A percentile compares a stretch with the other conserved stretches of the same genome.
Evolutionary conservation across 2,329 filamentous ascomycete species (phyloP).

Genomic region (Aspergillus ochraceoroseus): DNA sequence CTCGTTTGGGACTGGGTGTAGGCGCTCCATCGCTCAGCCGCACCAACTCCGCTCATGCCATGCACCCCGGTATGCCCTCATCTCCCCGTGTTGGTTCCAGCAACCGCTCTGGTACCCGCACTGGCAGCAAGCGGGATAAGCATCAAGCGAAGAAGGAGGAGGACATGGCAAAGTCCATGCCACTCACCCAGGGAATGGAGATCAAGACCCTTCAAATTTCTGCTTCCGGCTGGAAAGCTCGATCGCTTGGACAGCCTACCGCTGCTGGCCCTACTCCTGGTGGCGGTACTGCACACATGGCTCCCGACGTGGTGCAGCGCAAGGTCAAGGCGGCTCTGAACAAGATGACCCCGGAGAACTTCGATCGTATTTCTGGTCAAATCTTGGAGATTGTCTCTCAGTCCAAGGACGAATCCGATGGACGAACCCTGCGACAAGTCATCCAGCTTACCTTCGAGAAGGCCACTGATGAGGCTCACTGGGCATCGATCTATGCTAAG

Average conservation of each 20-base stretch:
- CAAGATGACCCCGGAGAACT: constrained; percentile 99
- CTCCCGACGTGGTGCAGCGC: constrained; percentile 89
- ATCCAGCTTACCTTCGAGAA: constrained; percentile 99
- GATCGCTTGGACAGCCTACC: constrained; percentile 55
- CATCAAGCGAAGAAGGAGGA: constrained; percentile 55
- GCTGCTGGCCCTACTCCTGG: constrained; percentile 47
- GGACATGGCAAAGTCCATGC: constrained; percentile 79
- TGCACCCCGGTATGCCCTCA: constrained; percentile 57
- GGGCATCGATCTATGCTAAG: constrained; percentile 97
- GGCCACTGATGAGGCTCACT: constrained; percentile 95
- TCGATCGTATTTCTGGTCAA: constrained; percentile 89
- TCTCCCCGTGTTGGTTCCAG: constrained; percentile 68
- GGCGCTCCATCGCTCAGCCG: constrained; percentile 61
- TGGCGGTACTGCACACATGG: constrained; percentile 57
- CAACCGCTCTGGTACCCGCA: constrained; percentile 50
- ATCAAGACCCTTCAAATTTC: constrained; percentile 73
- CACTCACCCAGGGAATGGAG: constrained; percentile 76
- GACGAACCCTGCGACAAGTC: constrained; percentile 90
- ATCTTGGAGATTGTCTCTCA: constrained; percentile 89
- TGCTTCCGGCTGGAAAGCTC: constrained; percentile 82
- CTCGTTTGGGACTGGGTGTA: constrained; percentile 61
- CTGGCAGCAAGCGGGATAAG: constrained; percentile 52
- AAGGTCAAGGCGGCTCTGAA: constrained; percentile 98
- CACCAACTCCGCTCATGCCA: constrained; percentile 50
- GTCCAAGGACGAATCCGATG: constrained; percentile 91